These are phyloP conservation scores for Arctostaphylos glauca DNA, from an alignment of 148 eudicot genomes.

Conservation along the genomic window DNA sequence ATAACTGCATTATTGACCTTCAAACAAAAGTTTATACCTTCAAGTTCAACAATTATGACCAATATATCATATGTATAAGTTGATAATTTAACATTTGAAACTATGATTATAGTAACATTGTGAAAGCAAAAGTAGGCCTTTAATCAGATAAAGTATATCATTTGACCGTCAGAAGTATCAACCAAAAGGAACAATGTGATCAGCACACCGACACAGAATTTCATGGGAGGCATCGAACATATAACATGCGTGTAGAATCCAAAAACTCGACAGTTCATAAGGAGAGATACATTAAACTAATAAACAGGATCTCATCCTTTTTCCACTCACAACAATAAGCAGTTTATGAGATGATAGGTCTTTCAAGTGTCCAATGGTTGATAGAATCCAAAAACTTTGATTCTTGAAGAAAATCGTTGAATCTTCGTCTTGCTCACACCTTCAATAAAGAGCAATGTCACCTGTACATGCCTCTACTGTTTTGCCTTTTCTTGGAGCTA, in stretches of 20 bases:
- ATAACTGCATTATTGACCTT: not conserved
- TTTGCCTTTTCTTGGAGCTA: not conserved
- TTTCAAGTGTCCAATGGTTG: not conserved
- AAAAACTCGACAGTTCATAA: not conserved
- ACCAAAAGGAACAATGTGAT: not conserved
- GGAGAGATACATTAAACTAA: not conserved
- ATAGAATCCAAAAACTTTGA: not conserved
- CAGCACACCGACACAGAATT: not conserved
- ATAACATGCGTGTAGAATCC: not conserved
- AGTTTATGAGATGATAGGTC: not conserved
- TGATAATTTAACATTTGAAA: not conserved
- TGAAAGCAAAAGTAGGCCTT: not conserved
- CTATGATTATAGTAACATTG: not conserved
- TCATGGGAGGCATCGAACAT: not conserved
- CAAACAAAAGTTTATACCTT: not conserved
- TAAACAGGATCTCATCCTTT: not conserved
- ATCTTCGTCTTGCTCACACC: constrained; percentile 2
- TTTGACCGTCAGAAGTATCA: not conserved
- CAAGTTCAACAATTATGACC: not conserved
- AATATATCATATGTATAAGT: not conserved
- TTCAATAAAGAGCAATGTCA: not conserved
- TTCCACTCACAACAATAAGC: not conserved
- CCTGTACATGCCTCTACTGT: not conserved
- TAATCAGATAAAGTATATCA: not conserved
- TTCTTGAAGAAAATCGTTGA: not conserved